A percentile compares a stretch with the other conserved stretches of the same genome.
Evolutionary conservation across 2,329 filamentous ascomycete species (phyloP).

Genomic region (Davidsoniella australis): DNA sequence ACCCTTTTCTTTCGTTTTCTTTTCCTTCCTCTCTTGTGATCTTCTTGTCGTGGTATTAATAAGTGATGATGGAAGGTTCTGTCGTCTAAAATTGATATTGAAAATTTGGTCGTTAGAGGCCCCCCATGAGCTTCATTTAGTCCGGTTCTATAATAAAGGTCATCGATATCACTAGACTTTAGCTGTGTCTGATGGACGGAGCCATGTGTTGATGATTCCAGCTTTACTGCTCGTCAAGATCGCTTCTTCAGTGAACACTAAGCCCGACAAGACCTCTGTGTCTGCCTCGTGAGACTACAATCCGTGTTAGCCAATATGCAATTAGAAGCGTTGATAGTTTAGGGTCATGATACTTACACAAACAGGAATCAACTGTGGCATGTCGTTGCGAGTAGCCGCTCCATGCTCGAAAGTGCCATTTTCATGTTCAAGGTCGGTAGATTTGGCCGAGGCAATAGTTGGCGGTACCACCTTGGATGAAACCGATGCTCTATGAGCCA

Average conservation of each 20-base stretch:
- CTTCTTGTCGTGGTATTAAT: no score
- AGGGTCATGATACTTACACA: slow-evolving; percentile 16
- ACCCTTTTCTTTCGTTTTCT: no score
- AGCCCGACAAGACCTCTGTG: slow-evolving; percentile 4
- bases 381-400: slow-evolving; percentile 1
- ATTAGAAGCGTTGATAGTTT: neutral
- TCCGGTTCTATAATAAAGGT: no score
- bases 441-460: slow-evolving; percentile 23
- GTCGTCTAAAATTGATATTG: no score
- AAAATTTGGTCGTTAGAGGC: no score
- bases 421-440: slow-evolving; percentile 8
- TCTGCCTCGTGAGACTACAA: slow-evolving; percentile 26
- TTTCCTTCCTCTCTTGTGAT: no score
- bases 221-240: slow-evolving; percentile 86
- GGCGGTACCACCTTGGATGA: slow-evolving; percentile 21
- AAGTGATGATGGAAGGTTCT: no score
- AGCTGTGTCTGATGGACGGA: slow-evolving; percentile 31
- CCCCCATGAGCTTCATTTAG: no score
- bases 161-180: neutral
- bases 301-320: slow-evolving; percentile 32
- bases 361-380: slow-evolving; percentile 11
- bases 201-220: slow-evolving; percentile 63
- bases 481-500: slow-evolving; percentile 37
- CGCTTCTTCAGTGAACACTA: slow-evolving; percentile 67
- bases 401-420: slow-evolving; percentile 12